Conservation (phyloP, 352 stramenopile species). For the Labyrinthula sp. region DNA sequence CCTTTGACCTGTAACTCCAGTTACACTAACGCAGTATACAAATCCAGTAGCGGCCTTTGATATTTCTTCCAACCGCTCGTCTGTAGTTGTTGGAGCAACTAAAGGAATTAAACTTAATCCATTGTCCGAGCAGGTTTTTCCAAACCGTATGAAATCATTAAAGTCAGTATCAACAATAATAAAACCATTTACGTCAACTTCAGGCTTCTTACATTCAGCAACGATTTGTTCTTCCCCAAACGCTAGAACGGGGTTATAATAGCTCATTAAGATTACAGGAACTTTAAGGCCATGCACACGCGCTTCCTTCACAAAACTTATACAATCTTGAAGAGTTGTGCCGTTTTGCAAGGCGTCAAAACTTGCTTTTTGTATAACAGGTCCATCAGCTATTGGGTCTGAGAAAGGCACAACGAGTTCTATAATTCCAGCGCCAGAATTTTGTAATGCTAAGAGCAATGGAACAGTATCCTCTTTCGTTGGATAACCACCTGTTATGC, state of each 20-base stretch:
- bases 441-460: slow-evolving; percentile 79
- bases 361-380: slow-evolving; percentile 85
- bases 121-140: slow-evolving; percentile 60
- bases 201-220: slow-evolving; percentile 48
- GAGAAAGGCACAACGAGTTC: slow-evolving; percentile 74
- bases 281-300: slow-evolving; percentile 64
- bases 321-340: slow-evolving; percentile 68
- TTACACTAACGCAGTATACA: slow-evolving; percentile 54
- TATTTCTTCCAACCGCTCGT: slow-evolving; percentile 62
- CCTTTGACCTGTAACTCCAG: slow-evolving; percentile 73
- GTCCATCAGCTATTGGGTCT: slow-evolving; percentile 88
- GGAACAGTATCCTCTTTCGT: slow-evolving; percentile 73
- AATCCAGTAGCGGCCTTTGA: slow-evolving; percentile 41
- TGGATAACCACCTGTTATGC: slow-evolving; percentile 83
- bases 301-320: slow-evolving; percentile 68
- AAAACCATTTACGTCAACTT: slow-evolving; percentile 77
- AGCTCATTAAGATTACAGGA: slow-evolving; percentile 92
- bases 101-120: slow-evolving; percentile 82
- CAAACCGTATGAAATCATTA: slow-evolving; percentile 69
- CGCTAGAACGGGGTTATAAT: slow-evolving; percentile 95
- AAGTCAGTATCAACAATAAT: slow-evolving; percentile 92
- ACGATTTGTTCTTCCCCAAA: slow-evolving; percentile 77
- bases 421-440: slow-evolving; percentile 82
- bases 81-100: slow-evolving; percentile 83
- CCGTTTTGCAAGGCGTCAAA: slow-evolving; percentile 75